Evolutionary conservation across 805 yeast species (phyloP), one percentile per base, ranked within the genome.

Genomic region (Yarrowia sp.): DNA sequence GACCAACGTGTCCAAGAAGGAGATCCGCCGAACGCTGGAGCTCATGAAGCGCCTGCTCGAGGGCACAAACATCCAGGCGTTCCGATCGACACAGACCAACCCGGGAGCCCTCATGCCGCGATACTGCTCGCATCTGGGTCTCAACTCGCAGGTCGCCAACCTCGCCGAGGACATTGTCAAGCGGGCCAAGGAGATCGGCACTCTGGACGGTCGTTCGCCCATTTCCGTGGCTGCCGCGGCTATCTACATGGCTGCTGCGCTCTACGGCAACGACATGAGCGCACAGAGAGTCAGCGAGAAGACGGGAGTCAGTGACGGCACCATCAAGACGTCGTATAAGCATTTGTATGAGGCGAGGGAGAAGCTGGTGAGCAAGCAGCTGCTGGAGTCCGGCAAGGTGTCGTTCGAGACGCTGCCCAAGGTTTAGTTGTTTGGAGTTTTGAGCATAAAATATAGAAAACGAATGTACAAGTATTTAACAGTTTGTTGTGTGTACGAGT

Each of bases 191-290:
- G 96, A 89, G 65, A 86, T 87, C 65, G 97, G 97, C 62, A 96
- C 93, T 36, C 80, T 94, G 70, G 97, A 96, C 16, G 98, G 99
- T 69, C 83, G 97, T 67, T 89, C 97, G 3, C 99, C 99, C 27
- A 92, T 92, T 61, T 93, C 99, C 35, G 90, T 94, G 70, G 97
- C 98, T 0, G 98, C 98, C 7, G 96, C 97, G 0, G 96, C 94
- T 5, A 93, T 94, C 53, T 94, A 93, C 75, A 86, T 94, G 88
- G 89, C 97, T 6, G 88, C 93, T 4, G 77, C 89, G n/a, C 76
- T 94, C n/a, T 92, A 92, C 72, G 88, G 88, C 46, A 85, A 86
- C 33, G 87, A 84, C 58, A 78, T 90, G 35, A 78, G 88, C 3
- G 92, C 97, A 0, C 76, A 87, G 1, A 87, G 84, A 69, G 93